These are phyloP conservation scores for Scheffersomyces segobiensis DNA, from an alignment of 1,139 yeast genomes.

Conservation along the genomic window DNA sequence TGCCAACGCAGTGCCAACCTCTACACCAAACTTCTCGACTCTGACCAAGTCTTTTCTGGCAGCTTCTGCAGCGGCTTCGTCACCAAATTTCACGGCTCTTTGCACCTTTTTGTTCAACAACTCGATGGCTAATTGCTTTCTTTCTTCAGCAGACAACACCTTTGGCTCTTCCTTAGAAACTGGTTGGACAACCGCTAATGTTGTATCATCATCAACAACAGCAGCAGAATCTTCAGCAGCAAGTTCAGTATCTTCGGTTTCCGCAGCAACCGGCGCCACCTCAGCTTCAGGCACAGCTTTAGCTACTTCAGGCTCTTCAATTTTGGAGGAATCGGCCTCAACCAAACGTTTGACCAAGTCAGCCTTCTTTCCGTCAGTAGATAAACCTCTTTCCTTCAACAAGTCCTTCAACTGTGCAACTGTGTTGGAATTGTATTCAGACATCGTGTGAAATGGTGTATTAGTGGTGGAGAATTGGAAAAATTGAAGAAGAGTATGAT, in stretches of 20 bases:
- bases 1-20: constrained; percentile 65
- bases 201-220: constrained; percentile 11
- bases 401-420: constrained; percentile 85
- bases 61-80: constrained; percentile 50
- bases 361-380: constrained; percentile 80
- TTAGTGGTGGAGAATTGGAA: not conserved
- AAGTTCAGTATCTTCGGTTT: constrained; percentile 12
- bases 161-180: constrained; percentile 32
- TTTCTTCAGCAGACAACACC: constrained; percentile 62
- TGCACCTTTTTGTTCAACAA: constrained; percentile 65
- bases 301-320: constrained; percentile 10
- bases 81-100: constrained; percentile 79
- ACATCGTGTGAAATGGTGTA: constrained; percentile 32
- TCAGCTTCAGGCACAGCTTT: constrained; percentile 18
- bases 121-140: constrained; percentile 67
- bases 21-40: constrained; percentile 83
- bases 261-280: constrained; percentile 7
- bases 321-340: constrained; percentile 21
- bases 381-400: constrained; percentile 65
- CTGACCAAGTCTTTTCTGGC: constrained; percentile 65
- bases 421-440: constrained; percentile 64
- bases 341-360: constrained; percentile 73
- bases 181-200: constrained; percentile 12
- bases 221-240: constrained; percentile 12
- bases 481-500: not conserved